Conservation (phyloP, 805 yeast species). For the Sugiyamaella marilandica region DNA sequence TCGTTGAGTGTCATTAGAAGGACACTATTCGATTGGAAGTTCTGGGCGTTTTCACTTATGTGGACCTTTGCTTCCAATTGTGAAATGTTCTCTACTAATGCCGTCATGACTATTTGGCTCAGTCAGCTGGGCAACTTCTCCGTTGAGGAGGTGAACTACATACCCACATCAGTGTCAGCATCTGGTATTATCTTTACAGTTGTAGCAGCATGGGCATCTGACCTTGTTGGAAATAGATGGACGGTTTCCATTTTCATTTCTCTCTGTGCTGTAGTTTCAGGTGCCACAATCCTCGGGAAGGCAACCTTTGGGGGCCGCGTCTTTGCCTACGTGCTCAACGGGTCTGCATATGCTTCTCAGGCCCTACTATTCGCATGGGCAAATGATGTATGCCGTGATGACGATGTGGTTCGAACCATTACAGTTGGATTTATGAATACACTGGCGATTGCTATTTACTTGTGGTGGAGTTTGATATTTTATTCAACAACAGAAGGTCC, state of each 20-base stretch:
- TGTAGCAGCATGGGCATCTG: background rate
- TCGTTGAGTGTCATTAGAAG: background rate
- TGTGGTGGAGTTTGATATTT: background rate
- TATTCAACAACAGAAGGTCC: background rate
- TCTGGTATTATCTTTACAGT: conserved; percentile 3
- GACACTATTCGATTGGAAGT: background rate
- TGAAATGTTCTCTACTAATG: background rate
- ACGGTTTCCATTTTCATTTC: background rate
- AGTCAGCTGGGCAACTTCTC: background rate
- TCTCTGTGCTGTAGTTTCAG: conserved; percentile 4
- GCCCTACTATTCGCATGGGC: conserved; percentile 12
- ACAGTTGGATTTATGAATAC: background rate
- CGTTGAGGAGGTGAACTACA: conserved; percentile 6
- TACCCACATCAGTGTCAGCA: conserved; percentile 8
- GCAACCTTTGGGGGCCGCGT: conserved; percentile 7
- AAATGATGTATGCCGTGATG: conserved; percentile 8
- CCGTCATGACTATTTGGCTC: conserved; percentile 48
- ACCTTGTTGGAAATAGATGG: conserved; percentile 6
- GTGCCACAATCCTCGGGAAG: conserved; percentile 3
- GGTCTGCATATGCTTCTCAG: conserved; percentile 1
- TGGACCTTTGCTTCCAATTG: background rate
- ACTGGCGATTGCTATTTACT: background rate
- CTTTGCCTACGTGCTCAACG: conserved; percentile 4
- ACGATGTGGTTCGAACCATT: background rate
- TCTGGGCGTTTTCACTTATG: background rate